A percentile compares a stretch with the other conserved stretches of the same genome.
Evolutionary conservation across 768 basidiomycete genomes (phyloP).

Genomic region (Tricholomella constricta): DNA sequence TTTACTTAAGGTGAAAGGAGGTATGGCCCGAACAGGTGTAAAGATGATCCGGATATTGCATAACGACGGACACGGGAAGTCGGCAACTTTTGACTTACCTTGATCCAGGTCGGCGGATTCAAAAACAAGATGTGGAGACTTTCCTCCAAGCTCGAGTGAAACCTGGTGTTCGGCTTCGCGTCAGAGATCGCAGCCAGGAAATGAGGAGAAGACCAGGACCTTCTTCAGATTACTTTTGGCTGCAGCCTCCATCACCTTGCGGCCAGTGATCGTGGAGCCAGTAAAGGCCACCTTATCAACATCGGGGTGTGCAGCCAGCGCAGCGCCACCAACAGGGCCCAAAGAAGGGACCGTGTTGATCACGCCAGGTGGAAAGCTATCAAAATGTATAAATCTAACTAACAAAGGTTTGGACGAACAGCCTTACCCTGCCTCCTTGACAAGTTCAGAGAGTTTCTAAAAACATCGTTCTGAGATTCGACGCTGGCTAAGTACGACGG

Average conservation of each 20-base stretch:
- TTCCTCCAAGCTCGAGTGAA: conserved; percentile 93
- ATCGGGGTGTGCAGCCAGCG: conserved; percentile 77
- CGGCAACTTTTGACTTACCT: conserved; percentile 43
- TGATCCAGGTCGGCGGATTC: conserved; percentile 90
- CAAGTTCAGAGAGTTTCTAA: conserved; percentile 80
- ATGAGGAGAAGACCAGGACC: conserved; percentile 34
- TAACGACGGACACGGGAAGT: background rate
- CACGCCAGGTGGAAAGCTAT: conserved; percentile 88
- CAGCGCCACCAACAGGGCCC: conserved; percentile 82
- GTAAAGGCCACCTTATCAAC: conserved; percentile 97
- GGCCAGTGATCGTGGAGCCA: conserved; percentile 86
- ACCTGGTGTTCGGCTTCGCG: conserved; percentile 48
- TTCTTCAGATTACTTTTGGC: conserved; percentile 95
- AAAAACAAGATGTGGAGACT: conserved; percentile 88
- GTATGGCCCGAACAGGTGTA: background rate
- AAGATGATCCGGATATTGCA: background rate
- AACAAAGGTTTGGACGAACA: background rate
- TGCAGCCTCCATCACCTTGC: conserved; percentile 89
- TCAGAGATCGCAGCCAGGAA: conserved; percentile 3
- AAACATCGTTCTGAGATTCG: conserved; percentile 5
- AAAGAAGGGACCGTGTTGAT: conserved; percentile 86
- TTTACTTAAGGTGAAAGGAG: background rate
- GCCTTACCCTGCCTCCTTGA: conserved; percentile 79
- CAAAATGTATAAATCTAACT: background rate
- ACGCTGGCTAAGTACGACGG: background rate